Percentiles rank a stretch among this genome's conserved stretches.
These are phyloP conservation scores for Paragyromitra xinjiangensis DNA, from an alignment of 495 filamentous ascomycete species.

Conservation along the genomic window DNA sequence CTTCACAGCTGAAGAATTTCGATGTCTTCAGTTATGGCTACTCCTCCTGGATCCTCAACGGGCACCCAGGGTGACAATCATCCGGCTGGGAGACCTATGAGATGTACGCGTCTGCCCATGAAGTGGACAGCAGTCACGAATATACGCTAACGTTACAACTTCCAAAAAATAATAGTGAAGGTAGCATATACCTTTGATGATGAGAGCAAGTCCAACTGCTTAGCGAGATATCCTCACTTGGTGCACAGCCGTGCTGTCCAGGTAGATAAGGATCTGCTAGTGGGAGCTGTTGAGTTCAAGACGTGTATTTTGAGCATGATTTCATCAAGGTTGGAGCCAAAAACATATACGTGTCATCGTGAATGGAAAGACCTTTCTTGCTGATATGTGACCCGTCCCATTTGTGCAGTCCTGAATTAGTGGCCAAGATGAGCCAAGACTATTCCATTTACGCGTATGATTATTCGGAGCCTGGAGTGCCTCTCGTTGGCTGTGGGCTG, in stretches of 20 bases:
- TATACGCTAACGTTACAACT: conserved; percentile 37
- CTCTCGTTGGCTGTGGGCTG: conserved; percentile 95
- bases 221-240: conserved; percentile 85
- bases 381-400: conserved; percentile 52
- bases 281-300: conserved; percentile 89
- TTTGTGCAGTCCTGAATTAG: conserved; percentile 80
- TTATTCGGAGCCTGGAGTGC: conserved; percentile 91
- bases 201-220: conserved; percentile 85
- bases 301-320: conserved; percentile 90
- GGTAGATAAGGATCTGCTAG: conserved; percentile 77
- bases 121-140: conserved; percentile 32
- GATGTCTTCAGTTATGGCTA: conserved; percentile 54
- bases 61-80: conserved; percentile 39
- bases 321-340: conserved; percentile 66
- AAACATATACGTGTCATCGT: conserved; percentile 23
- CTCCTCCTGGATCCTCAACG: conserved; percentile 48
- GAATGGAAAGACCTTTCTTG: conserved; percentile 40
- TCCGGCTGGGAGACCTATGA: conserved; percentile 45
- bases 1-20: conserved; percentile 46
- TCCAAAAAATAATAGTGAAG: conserved; percentile 71
- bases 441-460: conserved; percentile 97
- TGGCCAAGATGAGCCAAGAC: conserved; percentile 83
- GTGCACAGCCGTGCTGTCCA: conserved; percentile 80
- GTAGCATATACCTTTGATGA: conserved; percentile 96
- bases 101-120: conserved; percentile 49